Conservation (phyloP, 2,329 filamentous ascomycete genomes). For the Penicillium olsonii region DNA sequence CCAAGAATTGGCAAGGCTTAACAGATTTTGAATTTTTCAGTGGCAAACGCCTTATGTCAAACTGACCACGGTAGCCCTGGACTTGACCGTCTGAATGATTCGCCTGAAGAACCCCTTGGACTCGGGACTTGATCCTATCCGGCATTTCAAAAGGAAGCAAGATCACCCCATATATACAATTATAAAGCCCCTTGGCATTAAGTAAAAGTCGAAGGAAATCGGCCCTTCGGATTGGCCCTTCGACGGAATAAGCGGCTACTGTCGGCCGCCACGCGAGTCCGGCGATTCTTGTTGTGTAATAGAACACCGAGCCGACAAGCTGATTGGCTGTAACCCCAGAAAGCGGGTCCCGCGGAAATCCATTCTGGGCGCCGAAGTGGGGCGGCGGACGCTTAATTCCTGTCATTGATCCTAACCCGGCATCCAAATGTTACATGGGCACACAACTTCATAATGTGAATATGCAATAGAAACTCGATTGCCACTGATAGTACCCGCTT, state of each 20-base stretch:
- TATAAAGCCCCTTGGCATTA: constrained; percentile 9
- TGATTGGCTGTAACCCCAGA: constrained; percentile 1
- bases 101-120: not conserved
- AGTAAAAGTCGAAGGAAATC: constrained; percentile 7
- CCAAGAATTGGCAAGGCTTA: constrained; percentile 1
- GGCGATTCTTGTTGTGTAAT: constrained; percentile 24
- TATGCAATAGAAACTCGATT: constrained; percentile 13
- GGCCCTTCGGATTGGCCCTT: constrained; percentile 1
- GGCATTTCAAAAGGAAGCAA: too few species aligned
- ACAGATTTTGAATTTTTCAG: not conserved
- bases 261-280: constrained; percentile 11
- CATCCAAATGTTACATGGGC: constrained; percentile 6
- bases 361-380: constrained; percentile 12
- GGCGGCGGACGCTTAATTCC: constrained; percentile 18
- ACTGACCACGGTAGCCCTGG: constrained; percentile 6
- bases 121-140: too few species aligned
- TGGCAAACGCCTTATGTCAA: constrained; percentile 12
- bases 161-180: not conserved
- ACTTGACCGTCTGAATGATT: too few species aligned
- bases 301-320: constrained; percentile 3
- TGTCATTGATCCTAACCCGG: constrained; percentile 11
- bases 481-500: constrained; percentile 12
- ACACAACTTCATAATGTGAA: constrained; percentile 13
- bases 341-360: not conserved
- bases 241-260: constrained; percentile 12